phyloP scores from a whole-genome alignment of 139 green algal genomes.

The Picochlorum sp. region DNA sequence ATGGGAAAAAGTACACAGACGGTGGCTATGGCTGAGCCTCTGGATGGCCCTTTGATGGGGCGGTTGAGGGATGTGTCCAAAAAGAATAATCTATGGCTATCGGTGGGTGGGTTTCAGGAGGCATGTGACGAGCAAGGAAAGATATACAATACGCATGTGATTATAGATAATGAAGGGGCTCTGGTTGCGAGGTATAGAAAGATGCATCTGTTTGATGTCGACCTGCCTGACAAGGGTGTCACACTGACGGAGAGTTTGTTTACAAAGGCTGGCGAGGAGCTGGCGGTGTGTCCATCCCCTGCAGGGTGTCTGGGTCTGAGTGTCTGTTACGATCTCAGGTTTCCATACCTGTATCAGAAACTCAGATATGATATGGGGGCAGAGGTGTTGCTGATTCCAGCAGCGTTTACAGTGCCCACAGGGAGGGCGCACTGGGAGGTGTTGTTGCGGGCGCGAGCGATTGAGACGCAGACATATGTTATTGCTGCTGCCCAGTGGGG shows the following conservation, averaged over 20 bases:
- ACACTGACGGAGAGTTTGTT: conserved; percentile 70
- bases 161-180: conserved; percentile 54
- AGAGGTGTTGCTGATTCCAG: conserved; percentile 63
- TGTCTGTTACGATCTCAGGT: conserved; percentile 94
- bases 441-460: conserved; percentile 82
- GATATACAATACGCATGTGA: conserved; percentile 84
- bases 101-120: conserved; percentile 84
- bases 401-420: conserved; percentile 55
- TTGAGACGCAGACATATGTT: conserved; percentile 91
- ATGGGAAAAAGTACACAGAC: conserved; percentile 49
- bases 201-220: conserved; percentile 91
- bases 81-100: conserved; percentile 73
- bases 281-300: conserved; percentile 58
- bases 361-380: conserved; percentile 63
- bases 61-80: conserved; percentile 66
- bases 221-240: conserved; percentile 71
- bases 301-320: conserved; percentile 72
- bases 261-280: conserved; percentile 51
- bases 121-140: conserved; percentile 9
- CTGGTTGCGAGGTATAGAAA: conserved; percentile 59
- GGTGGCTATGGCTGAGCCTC: conserved; percentile 52
- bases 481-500: conserved; percentile 88
- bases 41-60: conserved; percentile 42
- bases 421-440: conserved; percentile 91
- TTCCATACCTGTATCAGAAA: conserved; percentile 85